Evolutionary conservation across 192 early-diverging fungal species (phyloP).

Genomic region (Entomortierella chlamydospora): DNA sequence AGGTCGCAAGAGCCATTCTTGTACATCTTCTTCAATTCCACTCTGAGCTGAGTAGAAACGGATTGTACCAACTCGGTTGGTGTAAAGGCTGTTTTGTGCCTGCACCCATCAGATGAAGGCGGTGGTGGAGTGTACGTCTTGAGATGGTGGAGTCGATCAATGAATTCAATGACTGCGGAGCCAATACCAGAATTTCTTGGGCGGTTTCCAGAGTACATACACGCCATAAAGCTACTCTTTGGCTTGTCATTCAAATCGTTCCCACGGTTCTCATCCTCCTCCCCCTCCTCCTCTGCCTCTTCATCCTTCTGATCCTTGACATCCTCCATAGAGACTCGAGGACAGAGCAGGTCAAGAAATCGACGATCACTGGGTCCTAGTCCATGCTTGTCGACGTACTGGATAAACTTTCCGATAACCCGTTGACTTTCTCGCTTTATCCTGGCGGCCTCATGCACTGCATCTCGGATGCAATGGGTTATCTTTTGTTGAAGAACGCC

Average conservation of each 20-base stretch:
- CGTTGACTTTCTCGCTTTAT: conserved; percentile 10
- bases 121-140: neutral
- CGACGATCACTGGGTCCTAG: conserved; percentile 1
- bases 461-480: conserved; percentile 2
- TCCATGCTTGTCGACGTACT: conserved; percentile 8
- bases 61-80: conserved; percentile 3
- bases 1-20: conserved; percentile 17
- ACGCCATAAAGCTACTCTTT: neutral
- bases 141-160: neutral
- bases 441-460: conserved; percentile 5
- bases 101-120: neutral
- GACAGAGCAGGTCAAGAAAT: conserved; percentile 13
- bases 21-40: conserved; percentile 32
- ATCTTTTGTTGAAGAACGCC: neutral
- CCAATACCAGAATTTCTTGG: neutral
- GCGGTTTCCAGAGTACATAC: conserved; percentile 17
- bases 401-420: conserved; percentile 8
- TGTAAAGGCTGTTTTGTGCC: conserved; percentile 5
- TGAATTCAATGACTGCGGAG: neutral
- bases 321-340: conserved; percentile 16
- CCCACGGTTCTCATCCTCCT: conserved; percentile 6
- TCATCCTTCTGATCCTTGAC: conserved; percentile 2
- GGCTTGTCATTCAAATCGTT: neutral
- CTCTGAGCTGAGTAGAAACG: conserved; percentile 7
- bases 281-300: neutral